phyloP scores from a whole-genome alignment of 257 asterid genomes.

The Lycium ferocissimum region DNA sequence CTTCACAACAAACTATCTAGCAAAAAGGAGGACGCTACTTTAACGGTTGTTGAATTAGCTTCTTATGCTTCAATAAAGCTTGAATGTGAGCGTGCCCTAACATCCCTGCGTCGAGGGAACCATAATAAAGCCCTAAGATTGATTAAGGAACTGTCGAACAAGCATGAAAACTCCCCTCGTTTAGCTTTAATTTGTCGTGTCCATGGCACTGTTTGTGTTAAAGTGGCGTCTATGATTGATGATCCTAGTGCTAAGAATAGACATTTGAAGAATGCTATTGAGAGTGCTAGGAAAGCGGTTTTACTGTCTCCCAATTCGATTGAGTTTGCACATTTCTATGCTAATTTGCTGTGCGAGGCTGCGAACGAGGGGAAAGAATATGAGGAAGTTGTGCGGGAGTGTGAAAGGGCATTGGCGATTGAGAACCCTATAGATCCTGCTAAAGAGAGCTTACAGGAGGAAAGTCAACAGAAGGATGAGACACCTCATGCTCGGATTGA shows the following conservation, averaged over 20 bases:
- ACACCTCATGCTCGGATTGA: conserved; percentile 62
- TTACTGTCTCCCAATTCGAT: conserved; percentile 65
- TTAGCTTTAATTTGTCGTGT: conserved; percentile 70
- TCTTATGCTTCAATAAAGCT: conserved; percentile 50
- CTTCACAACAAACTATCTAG: conserved; percentile 14
- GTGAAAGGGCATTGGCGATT: conserved; percentile 79
- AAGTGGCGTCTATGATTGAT: conserved; percentile 65
- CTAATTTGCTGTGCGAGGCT: conserved; percentile 70
- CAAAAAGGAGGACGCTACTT: background rate
- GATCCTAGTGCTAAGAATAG: conserved; percentile 67
- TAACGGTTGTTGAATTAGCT: conserved; percentile 13
- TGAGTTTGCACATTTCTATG: conserved; percentile 83
- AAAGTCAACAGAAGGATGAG: conserved; percentile 66
- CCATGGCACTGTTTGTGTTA: conserved; percentile 72
- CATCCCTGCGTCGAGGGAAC: conserved; percentile 70
- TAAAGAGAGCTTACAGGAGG: conserved; percentile 82
- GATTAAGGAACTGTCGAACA: conserved; percentile 74
- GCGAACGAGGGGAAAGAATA: conserved; percentile 73
- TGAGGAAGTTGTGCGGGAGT: conserved; percentile 80
- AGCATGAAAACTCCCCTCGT: conserved; percentile 60
- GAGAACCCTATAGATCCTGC: conserved; percentile 91
- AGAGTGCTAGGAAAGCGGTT: conserved; percentile 71
- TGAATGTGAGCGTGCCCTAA: conserved; percentile 78
- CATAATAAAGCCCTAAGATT: conserved; percentile 72
- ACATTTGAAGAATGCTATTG: conserved; percentile 71